Evolutionary conservation across 768 basidiomycete species (phyloP).

Genomic region (Xanthoconium stramineum): DNA sequence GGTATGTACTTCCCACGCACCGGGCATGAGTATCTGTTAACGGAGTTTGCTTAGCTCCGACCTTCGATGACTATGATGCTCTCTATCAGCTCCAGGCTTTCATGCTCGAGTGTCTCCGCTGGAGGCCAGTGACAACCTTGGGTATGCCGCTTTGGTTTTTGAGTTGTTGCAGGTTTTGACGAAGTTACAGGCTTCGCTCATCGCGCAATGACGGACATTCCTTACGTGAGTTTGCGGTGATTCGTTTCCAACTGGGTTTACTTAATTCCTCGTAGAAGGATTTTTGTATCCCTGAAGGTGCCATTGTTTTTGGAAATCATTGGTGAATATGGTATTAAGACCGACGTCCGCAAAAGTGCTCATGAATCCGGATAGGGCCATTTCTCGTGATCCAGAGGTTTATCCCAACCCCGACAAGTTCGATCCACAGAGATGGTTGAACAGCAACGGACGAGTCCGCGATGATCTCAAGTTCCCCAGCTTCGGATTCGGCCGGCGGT

Average conservation of each 20-base stretch:
- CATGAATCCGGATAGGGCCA: conserved; percentile 35
- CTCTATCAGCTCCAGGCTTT: conserved; percentile 41
- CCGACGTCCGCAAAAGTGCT: background rate
- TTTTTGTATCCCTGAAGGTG: conserved; percentile 35
- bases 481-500: conserved; percentile 56
- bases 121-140: conserved; percentile 38
- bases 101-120: conserved; percentile 39
- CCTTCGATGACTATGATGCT: conserved; percentile 36
- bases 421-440: conserved; percentile 56
- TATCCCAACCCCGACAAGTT: conserved; percentile 61
- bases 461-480: conserved; percentile 51
- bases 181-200: conserved; percentile 52
- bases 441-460: conserved; percentile 36
- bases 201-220: conserved; percentile 59
- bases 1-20: background rate
- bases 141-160: conserved; percentile 15
- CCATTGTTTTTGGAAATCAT: conserved; percentile 36
- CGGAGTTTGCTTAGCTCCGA: conserved; percentile 36
- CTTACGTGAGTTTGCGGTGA: conserved; percentile 44
- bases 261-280: conserved; percentile 26
- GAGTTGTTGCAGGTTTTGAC: background rate
- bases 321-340: conserved; percentile 22
- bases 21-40: background rate
- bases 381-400: conserved; percentile 54
- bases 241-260: background rate